Evolutionary conservation across 1,284 basidiomycete genomes (phyloP).

Genomic region (Boletus smithii): DNA sequence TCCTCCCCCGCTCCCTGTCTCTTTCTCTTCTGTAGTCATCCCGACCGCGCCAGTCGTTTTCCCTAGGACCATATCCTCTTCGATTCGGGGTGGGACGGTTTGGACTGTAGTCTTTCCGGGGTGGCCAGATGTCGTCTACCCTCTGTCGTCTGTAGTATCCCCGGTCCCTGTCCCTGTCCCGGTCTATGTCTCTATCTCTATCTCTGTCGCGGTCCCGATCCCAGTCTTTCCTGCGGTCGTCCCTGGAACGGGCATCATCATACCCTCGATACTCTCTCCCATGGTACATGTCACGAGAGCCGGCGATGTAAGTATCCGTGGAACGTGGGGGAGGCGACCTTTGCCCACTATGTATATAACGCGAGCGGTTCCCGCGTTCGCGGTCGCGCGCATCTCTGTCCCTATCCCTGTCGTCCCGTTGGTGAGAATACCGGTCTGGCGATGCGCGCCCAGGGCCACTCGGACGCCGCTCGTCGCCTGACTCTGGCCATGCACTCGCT

Average conservation of each 20-base stretch:
- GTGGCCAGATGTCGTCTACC: conserved; percentile 16
- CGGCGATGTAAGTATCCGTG: conserved; percentile 14
- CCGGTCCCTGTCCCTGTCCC: conserved; percentile 22
- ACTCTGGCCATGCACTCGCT: conserved; percentile 17
- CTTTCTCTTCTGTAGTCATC: conserved; percentile 31
- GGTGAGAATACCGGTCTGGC: conserved; percentile 27
- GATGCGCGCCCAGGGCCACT: conserved; percentile 18
- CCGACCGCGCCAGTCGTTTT: conserved; percentile 23
- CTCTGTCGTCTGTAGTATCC: conserved; percentile 19
- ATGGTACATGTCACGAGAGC: conserved; percentile 22
- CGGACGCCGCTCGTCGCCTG: conserved; percentile 26
- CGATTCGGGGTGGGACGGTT: conserved; percentile 13
- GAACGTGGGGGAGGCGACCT: conserved; percentile 23
- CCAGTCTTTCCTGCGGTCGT: conserved; percentile 27
- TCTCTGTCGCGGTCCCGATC: conserved; percentile 23
- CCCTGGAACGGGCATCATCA: conserved; percentile 22
- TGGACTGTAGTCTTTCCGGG: conserved; percentile 21
- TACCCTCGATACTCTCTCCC: conserved; percentile 23
- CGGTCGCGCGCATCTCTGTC: conserved; percentile 28
- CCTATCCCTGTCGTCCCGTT: conserved; percentile 29
- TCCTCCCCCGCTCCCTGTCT: conserved; percentile 24
- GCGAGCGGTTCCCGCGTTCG: conserved; percentile 20
- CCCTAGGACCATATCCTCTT: conserved; percentile 16
- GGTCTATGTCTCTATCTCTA: conserved; percentile 2
- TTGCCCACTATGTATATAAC: conserved; percentile 18